Base-by-base conservation (phyloP, 73 alveolate species). In the Effrenium voratum region DNA sequence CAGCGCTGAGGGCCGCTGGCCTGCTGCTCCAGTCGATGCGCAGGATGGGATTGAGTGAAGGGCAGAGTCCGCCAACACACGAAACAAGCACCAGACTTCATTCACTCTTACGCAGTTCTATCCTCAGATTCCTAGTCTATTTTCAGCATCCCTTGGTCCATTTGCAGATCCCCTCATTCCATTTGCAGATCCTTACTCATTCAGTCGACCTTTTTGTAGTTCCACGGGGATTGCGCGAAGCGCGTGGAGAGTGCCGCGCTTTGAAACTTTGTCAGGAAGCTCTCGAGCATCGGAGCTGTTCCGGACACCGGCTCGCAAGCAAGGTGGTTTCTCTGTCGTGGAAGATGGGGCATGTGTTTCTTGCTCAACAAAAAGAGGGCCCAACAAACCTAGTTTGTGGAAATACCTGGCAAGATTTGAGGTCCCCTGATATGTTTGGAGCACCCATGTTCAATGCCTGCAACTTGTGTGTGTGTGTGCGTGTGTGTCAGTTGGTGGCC, bases 1-100 rank as follows among this genome's bases (percentile, higher is more conserved):
- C 92, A 3, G 92, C 75, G 76, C n/a, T 82, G 76, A 82, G 92
- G 19, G 73, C 92, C 0, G 92, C 92, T 15, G 52, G 46, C 10
- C 34, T 82, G 72, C 73, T 82, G 49, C 50, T 82, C 36, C 92
- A 82, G 50, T 82, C 92, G 34, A 43, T 82, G 45, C 92, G 75
- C 46, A 82, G 92, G 92, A 82, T 16, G 40, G 15, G 40, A 66
- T 66, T 66, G 40, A 13, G 8, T 66, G 77, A 28, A 66, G 40
- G 79, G 10, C 30, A 40, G 16, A 24, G 79, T 24, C 36, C 15
- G 38, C 4, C 4, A 12, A 22, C 6, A 22, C 4, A 12, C 36
- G 38, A 22, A 22, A 63, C 30, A 38, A 12, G 4, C 38, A 6
- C 15, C 6, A 22, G 76, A 22, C 4, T 12, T 32, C 8, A 12